Conservation (phyloP, 108 stramenopile genomes). For the Cylindrotheca fusiformis region DNA sequence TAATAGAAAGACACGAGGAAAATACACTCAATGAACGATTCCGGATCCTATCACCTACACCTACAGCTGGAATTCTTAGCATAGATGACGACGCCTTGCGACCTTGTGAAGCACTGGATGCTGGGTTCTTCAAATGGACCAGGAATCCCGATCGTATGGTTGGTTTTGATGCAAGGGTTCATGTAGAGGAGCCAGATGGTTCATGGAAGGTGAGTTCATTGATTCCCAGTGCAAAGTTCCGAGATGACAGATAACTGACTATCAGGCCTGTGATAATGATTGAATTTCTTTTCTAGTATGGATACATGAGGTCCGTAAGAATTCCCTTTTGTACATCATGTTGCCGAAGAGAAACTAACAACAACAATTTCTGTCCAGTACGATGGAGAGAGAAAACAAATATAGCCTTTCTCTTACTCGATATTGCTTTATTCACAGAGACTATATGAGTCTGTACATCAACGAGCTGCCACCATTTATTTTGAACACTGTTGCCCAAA, state of each 20-base stretch:
- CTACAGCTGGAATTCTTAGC: constrained; percentile 75
- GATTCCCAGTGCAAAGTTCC: neutral
- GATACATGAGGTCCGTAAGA: constrained; percentile 23
- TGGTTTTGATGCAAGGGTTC: constrained; percentile 75
- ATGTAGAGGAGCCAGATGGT: constrained; percentile 39
- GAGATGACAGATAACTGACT: neutral
- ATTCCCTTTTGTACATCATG: too few species aligned
- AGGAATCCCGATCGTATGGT: constrained; percentile 75
- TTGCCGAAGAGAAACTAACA: too few species aligned
- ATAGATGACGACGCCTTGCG: constrained; percentile 84
- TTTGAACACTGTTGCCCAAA: constrained; percentile 43
- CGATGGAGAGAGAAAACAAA: constrained; percentile 54
- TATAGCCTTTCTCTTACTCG: constrained; percentile 74
- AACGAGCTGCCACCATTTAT: constrained; percentile 54
- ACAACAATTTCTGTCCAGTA: constrained; percentile 4
- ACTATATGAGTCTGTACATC: constrained; percentile 72
- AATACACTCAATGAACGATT: constrained; percentile 85
- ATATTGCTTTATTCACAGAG: constrained; percentile 70
- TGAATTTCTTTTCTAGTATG: too few species aligned
- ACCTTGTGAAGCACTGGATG: constrained; percentile 80
- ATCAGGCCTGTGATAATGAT: neutral
- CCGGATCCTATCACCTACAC: constrained; percentile 42
- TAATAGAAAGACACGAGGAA: constrained; percentile 60
- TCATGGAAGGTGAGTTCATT: constrained; percentile 39
- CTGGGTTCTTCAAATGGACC: constrained; percentile 80